phyloP scores from a whole-genome alignment of 2,329 filamentous ascomycete genomes.

The Sporothrix curviconia region DNA sequence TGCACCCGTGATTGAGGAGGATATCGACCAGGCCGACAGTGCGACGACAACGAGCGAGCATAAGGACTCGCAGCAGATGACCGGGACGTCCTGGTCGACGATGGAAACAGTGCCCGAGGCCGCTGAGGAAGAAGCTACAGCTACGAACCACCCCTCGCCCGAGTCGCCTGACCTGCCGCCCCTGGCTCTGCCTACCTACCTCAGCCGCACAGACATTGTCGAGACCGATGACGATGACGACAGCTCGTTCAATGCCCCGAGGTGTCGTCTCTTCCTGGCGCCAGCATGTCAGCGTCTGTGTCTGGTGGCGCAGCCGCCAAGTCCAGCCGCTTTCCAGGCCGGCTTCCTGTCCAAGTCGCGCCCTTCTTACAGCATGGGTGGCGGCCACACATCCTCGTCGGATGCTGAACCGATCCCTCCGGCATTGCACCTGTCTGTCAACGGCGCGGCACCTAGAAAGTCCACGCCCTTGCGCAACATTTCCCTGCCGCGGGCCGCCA shows the following conservation, averaged over 20 bases:
- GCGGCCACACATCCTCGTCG: conserved; percentile 40
- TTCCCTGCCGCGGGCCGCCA: conserved; percentile 42
- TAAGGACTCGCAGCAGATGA: neutral
- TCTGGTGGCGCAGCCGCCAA: conserved; percentile 35
- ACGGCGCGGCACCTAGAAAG: conserved; percentile 11
- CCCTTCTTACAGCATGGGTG: conserved; percentile 18
- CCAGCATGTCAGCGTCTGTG: neutral
- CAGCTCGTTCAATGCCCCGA: conserved; percentile 33
- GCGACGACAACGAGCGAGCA: neutral
- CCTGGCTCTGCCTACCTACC: conserved; percentile 3
- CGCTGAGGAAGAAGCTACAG: conserved; percentile 5
- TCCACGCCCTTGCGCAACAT: conserved; percentile 43
- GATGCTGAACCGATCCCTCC: conserved; percentile 34
- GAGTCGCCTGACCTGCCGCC: conserved; percentile 41
- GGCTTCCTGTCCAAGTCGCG: conserved; percentile 67
- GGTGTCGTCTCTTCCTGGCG: conserved; percentile 27
- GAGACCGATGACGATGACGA: conserved; percentile 14
- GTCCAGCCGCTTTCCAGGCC: conserved; percentile 74
- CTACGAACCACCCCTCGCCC: too few relatives aligned
- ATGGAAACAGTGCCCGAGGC: conserved; percentile 14
- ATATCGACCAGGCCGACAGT: too few relatives aligned
- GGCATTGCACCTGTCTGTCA: neutral
- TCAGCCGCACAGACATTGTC: conserved; percentile 11
- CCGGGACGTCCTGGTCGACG: neutral
- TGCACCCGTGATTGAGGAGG: neutral